Conservation (phyloP, 306 rosid species). For the Sicyos baderoa region DNA sequence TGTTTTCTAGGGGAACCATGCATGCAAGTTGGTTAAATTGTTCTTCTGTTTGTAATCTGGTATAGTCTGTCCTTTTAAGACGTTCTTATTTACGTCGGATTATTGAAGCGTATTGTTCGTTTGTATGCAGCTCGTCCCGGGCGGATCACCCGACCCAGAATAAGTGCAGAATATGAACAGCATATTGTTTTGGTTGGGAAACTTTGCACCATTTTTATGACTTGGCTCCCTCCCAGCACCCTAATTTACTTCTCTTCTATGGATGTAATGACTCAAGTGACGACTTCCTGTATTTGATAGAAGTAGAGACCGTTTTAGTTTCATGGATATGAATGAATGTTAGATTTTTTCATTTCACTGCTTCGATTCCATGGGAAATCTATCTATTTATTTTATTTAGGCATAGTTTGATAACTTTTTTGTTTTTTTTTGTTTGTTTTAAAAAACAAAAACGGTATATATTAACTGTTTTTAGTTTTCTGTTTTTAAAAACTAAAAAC, state of each 20-base stretch:
- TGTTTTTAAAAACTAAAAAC: too few relatives aligned
- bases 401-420: too few relatives aligned
- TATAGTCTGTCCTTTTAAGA: not conserved
- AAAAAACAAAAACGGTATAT: too few relatives aligned
- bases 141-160: slow-evolving; percentile 12
- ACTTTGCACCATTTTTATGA: slow-evolving; percentile 2
- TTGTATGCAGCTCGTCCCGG: slow-evolving; percentile 12
- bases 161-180: not conserved
- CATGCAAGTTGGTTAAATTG: not conserved
- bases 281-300: not conserved
- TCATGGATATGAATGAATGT: too few relatives aligned
- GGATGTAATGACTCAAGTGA: not conserved
- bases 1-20: not conserved
- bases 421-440: too few relatives aligned
- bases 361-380: not conserved
- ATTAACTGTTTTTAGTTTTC: too few relatives aligned
- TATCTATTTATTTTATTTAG: too few relatives aligned
- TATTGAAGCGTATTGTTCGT: not conserved
- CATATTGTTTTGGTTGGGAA: not conserved
- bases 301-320: not conserved
- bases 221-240: slow-evolving; percentile 8
- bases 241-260: not conserved
- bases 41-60: not conserved
- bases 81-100: not conserved
- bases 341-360: not conserved